phyloP scores from a whole-genome alignment of 768 basidiomycete genomes.

The Leucocoprinus birnbaumii region DNA sequence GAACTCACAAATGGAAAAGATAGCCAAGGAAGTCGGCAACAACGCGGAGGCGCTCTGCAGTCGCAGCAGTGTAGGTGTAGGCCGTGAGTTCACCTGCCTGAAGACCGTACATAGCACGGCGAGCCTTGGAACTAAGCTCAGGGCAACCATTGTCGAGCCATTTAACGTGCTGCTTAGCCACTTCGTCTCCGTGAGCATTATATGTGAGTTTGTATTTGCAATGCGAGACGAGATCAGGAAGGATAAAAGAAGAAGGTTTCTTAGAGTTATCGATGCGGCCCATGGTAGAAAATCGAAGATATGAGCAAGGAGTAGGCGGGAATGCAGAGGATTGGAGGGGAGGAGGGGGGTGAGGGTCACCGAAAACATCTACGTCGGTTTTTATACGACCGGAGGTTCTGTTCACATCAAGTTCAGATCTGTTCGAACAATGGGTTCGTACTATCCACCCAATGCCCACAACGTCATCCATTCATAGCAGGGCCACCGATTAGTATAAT shows the following conservation, averaged over 20 bases:
- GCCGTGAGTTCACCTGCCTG: slow-evolving; percentile 68
- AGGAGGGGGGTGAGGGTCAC: neutral
- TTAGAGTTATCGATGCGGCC: slow-evolving; percentile 3
- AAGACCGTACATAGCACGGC: slow-evolving; percentile 49
- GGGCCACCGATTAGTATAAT: slow-evolving; percentile 2
- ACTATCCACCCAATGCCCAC: neutral
- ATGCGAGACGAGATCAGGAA: slow-evolving; percentile 54
- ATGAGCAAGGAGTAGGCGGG: slow-evolving; percentile 1
- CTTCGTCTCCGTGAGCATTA: slow-evolving; percentile 40
- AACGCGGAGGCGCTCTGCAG: slow-evolving; percentile 57
- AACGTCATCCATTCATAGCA: slow-evolving; percentile 4
- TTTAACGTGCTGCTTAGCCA: slow-evolving; percentile 43
- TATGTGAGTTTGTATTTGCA: slow-evolving; percentile 45
- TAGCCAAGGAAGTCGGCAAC: slow-evolving; percentile 70
- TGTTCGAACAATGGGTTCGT: slow-evolving; percentile 1
- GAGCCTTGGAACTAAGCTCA: slow-evolving; percentile 39
- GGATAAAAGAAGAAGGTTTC: slow-evolving; percentile 37
- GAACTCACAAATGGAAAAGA: slow-evolving; percentile 48
- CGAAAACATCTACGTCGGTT: neutral
- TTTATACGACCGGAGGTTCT: slow-evolving; percentile 8
- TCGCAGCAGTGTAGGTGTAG: slow-evolving; percentile 56
- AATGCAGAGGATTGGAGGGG: neutral
- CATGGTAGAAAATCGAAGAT: slow-evolving; percentile 8
- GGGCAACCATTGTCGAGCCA: slow-evolving; percentile 51
- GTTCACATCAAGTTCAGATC: neutral